Evolutionary conservation across 192 early-diverging fungal genomes (phyloP), one percentile per base, ranked within the genome.

Genomic region (Rhizophagus sp.): DNA sequence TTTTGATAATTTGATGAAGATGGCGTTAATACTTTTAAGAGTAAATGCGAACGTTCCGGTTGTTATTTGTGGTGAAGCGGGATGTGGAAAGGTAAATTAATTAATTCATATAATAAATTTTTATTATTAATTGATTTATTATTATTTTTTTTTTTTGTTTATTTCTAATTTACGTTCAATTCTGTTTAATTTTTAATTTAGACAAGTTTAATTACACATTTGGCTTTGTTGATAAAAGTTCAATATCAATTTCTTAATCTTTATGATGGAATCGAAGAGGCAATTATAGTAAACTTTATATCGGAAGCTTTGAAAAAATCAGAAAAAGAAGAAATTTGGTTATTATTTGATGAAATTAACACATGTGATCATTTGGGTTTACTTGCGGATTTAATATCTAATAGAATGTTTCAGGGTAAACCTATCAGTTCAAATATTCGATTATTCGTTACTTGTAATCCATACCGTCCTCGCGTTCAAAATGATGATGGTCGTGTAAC

Each of bases 261-360:
- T 39, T 41, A 77, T 77, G 67, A n/a, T 9, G 75, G 75, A n/a
- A 77, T 77, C 41, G 65, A 36, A 15, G 65, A 77, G 22, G 33
- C 34, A 11, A 62, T 4, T 22, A 77, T 77, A 12, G n/a, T 24
- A 22, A 24, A 27, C 1, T 77, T 77, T 52, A 73, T 77, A 10
- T 4, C 24, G 11, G 33, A 61, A 1, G 75, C 62, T 25, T 36
- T 57, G 13, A 33, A 62, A 4, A 41, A 77, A 33, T 66, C 75
- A 12, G 36, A 24, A 33, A 61, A 72, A 70, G 62, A 24, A 12
- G 75, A 77, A 67, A 30, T 77, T 30, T 77, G 75, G 75, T 2
- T 77, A 77, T 77, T 77, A 52, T 77, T 77, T 6, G 75, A 77
- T 50, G 75, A 77, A 25, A 41, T 77, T 2, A 77, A 77, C 64